phyloP scores from a whole-genome alignment of 192 early-diverging fungal species.

The Geranomyces variabilis region DNA sequence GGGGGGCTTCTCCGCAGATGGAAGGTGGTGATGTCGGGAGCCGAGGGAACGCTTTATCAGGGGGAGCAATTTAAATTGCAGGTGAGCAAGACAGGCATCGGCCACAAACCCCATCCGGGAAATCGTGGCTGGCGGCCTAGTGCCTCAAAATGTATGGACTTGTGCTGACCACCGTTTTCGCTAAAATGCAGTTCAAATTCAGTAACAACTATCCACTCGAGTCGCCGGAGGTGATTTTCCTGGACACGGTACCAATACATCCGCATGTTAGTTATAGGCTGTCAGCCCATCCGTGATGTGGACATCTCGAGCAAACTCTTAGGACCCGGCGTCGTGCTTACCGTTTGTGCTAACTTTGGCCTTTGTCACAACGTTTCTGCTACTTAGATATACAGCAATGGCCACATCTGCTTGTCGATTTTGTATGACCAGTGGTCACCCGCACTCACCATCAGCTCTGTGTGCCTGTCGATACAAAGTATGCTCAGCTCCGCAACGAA shows the following conservation, averaged over 20 bases:
- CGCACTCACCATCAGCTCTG: conserved; percentile 83
- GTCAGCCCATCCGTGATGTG: not conserved
- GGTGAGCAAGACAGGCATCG: conserved; percentile 18
- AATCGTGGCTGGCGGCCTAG: not conserved
- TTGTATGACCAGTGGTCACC: conserved; percentile 94
- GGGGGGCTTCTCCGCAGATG: conserved; percentile 37
- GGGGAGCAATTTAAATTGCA: conserved; percentile 46
- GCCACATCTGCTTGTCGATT: conserved; percentile 97
- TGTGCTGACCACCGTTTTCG: not conserved
- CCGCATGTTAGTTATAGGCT: conserved; percentile 42
- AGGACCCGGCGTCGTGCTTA: not conserved
- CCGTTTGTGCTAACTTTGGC: not conserved
- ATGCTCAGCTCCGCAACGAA: conserved; percentile 88
- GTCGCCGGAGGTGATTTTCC: conserved; percentile 52
- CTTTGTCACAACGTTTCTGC: not conserved
- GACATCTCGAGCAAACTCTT: not conserved
- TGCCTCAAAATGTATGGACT: not conserved
- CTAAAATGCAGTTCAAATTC: conserved; percentile 48
- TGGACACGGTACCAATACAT: conserved; percentile 45
- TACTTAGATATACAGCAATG: conserved; percentile 62
- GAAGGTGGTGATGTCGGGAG: conserved; percentile 41
- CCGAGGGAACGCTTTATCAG: conserved; percentile 49
- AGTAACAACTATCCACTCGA: conserved; percentile 52
- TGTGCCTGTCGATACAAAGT: conserved; percentile 88
- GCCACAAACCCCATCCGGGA: too few species aligned